Base-by-base conservation (phyloP, 176 grass and related monocot genomes). In the bread wheat (Triticum aestivum) region DNA sequence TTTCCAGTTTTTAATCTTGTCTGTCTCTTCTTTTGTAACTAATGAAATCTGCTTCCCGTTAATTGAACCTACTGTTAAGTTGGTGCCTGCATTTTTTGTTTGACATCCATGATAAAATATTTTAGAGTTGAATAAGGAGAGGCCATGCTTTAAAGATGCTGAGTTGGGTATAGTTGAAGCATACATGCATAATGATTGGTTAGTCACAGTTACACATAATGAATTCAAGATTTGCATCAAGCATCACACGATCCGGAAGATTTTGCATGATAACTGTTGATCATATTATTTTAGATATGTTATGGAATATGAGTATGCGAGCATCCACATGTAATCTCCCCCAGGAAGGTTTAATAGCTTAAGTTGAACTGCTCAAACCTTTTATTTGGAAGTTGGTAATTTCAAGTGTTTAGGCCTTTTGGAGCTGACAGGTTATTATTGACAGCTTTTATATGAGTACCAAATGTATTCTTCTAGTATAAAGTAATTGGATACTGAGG, bases 61-160 rank as follows among this genome's bases (percentile, higher is more conserved):
- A 30, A 30, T 84, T 24, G 14, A 59, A 66, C 47, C 51, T 68
- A 56, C 49, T 69, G 24, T 73, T 74, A 66, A 34, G 37, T 45
- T 61, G 18, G 34, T 27, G 34, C 44, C 3, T 75, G n/a, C 18
- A 6, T 18, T 52, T 81, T n/a, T 61, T 73, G 38, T 66, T 86
- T 70, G 49, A 17, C 30, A 54, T 51, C 54, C 15, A 68, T 45
- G 35, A 54, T 52, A 77, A 77, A 29, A 61, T 32, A 75, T 2
- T 80, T 74, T 59, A 67, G 47, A 68, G 67, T 75, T 81, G 44
- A 78, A 58, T 21, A 59, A 83, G 26, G 56, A 83, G 20, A 83
- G 34, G 15, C 5, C 11, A 32, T 38, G 49, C 27, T 62, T 18
- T 82, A 11, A 61, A 27, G 30, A 49, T 59, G 9, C 86, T 82